Evolutionary conservation across 225 moss, liverwort and hornwort genomes (phyloP).

Genomic region (Polytrichum formosum): DNA sequence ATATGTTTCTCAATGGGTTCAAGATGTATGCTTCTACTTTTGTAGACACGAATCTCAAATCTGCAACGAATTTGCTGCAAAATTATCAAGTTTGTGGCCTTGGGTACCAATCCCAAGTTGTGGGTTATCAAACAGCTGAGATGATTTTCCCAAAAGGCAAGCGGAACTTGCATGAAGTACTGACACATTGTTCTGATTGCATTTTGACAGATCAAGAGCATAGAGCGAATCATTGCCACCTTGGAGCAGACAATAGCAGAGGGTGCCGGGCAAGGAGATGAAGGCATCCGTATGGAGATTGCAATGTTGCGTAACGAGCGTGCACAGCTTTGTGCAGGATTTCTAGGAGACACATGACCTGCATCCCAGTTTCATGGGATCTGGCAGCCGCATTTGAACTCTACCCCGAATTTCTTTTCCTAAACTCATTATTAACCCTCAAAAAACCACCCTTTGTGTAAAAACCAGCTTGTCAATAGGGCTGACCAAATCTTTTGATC

Average conservation of each 20-base stretch:
- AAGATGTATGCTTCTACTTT: too few relatives aligned
- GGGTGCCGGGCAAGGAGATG: slow-evolving; percentile 97
- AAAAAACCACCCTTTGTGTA: too few relatives aligned
- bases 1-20: too few relatives aligned
- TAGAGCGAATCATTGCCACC: slow-evolving; percentile 97
- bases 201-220: slow-evolving; percentile 84
- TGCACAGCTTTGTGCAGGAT: slow-evolving; percentile 98
- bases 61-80: too few relatives aligned
- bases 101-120: slow-evolving; percentile 9
- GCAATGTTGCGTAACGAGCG: slow-evolving; percentile 96
- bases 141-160: neutral
- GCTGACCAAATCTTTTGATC: too few relatives aligned
- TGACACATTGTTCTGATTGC: neutral
- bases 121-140: neutral
- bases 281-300: slow-evolving; percentile 99
- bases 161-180: too few relatives aligned
- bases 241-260: slow-evolving; percentile 99
- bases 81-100: neutral
- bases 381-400: too few relatives aligned
- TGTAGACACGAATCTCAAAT: too few relatives aligned
- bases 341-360: slow-evolving; percentile 85
- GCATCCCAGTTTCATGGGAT: too few relatives aligned
- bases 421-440: too few relatives aligned
- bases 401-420: too few relatives aligned
- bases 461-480: too few relatives aligned